Base-by-base conservation (phyloP, 1,284 basidiomycete genomes). In the Amylostereum chailletii region DNA sequence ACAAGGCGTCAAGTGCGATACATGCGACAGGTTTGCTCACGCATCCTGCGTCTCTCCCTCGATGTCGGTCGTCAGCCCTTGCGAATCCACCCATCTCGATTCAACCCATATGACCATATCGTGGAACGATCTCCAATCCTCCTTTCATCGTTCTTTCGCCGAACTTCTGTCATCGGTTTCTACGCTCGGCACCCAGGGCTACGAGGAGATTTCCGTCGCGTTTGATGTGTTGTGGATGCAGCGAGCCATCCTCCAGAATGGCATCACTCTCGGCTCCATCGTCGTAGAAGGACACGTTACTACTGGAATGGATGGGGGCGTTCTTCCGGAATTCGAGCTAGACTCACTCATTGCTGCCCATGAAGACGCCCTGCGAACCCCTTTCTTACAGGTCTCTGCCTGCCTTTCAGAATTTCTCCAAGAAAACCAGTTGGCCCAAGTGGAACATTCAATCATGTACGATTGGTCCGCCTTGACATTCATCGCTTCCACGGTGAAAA, bases 191-290 rank as follows among this genome's bases (percentile, higher is more conserved):
- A 57, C 60, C 4, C 65, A 63, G 47, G 74, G 75, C 7, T 83
- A 79, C 56, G 89, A 91, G 66, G 87, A 90, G 56, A 59, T 86
- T 3, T 77, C 83, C 1, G 68, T 86, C 4, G 70, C 79, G 41
- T 72, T 74, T 54, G 72, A 75, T 8, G 62, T 72, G 11, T 64
- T 90, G 4, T 84, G 81, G 75, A 75, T 69, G 0, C 86, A 91
- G 57, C 60, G 80, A 19, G 79, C 86, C 50, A 71, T 89, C 11
- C 62, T 89, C 46, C 69, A 71, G 43, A 82, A 79, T 53, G 89
- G 88, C 0, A 56, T 90, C 9, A 73, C 75, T 0, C 65, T 80
- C 27, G 82, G 84, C 1, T 79, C 86, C 0, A 68, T 86, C 34
- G 65, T 82, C 38, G 61, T 78, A 5, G 64, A 72, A 2, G 62